These are phyloP conservation scores for Dicorynia guianensis DNA, from an alignment of 306 rosid genomes.

Conservation along the genomic window DNA sequence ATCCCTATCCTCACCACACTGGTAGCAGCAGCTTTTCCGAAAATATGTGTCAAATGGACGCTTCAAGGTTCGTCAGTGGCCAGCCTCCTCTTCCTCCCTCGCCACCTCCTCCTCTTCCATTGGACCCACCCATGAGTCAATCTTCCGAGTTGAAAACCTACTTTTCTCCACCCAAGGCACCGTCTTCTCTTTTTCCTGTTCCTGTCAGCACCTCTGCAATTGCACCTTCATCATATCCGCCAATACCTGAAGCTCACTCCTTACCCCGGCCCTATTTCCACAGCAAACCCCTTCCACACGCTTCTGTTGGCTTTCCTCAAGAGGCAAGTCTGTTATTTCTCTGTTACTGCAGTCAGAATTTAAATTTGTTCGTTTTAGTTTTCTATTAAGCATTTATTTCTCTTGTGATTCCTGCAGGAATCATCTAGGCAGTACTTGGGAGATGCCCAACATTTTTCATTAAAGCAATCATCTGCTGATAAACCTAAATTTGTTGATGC, in stretches of 20 bases:
- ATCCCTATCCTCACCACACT: conserved; percentile 39
- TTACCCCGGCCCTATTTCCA: conserved; percentile 59
- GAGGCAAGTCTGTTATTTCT: conserved; percentile 56
- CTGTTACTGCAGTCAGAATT: neutral
- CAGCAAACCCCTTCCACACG: conserved; percentile 54
- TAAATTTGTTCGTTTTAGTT: neutral
- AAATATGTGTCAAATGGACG: conserved; percentile 46
- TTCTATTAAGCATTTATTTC: neutral
- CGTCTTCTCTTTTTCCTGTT: conserved; percentile 72
- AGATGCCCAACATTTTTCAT: conserved; percentile 41
- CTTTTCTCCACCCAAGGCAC: conserved; percentile 53
- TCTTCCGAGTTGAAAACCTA: conserved; percentile 41
- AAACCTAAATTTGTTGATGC: conserved; percentile 52
- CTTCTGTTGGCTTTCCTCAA: conserved; percentile 52
- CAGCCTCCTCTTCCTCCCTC: conserved; percentile 84
- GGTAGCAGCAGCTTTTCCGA: conserved; percentile 44
- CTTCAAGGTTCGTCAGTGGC: conserved; percentile 54
- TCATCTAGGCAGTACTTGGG: conserved; percentile 42
- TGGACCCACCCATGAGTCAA: conserved; percentile 50
- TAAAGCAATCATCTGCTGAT: conserved; percentile 31
- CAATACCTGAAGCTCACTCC: conserved; percentile 52
- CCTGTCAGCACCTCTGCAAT: conserved; percentile 44
- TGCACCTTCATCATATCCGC: conserved; percentile 54
- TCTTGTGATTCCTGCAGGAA: conserved; percentile 29
- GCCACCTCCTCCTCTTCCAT: conserved; percentile 83